Evolutionary conservation across 192 early-diverging fungal genomes (phyloP).

Genomic region (Gaertneriomyces sp.): DNA sequence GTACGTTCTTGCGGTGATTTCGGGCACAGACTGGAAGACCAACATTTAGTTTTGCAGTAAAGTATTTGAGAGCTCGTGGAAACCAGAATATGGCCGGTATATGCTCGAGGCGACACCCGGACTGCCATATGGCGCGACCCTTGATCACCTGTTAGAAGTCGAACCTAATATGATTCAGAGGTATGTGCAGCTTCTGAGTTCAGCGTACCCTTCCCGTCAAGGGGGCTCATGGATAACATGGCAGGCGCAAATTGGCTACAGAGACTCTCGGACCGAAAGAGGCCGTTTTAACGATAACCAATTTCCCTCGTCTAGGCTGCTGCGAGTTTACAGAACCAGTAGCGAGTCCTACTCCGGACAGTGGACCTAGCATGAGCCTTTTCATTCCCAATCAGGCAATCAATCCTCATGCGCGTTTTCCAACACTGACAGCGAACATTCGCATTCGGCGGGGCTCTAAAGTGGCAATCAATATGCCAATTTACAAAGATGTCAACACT

Average conservation of each 20-base stretch:
- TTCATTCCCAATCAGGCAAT: slow-evolving; percentile 94
- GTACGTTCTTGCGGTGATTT: slow-evolving; percentile 25
- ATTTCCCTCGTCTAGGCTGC: slow-evolving; percentile 87
- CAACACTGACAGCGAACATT: slow-evolving; percentile 93
- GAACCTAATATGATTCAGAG: slow-evolving; percentile 79
- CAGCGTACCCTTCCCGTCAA: slow-evolving; percentile 6
- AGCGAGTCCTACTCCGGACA: slow-evolving; percentile 45
- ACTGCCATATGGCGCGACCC: slow-evolving; percentile 78
- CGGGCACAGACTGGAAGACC: not conserved
- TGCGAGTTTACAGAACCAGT: slow-evolving; percentile 69
- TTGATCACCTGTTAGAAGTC: slow-evolving; percentile 75
- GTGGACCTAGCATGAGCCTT: slow-evolving; percentile 70
- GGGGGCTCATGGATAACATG: not conserved
- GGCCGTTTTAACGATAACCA: slow-evolving; percentile 74
- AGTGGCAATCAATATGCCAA: slow-evolving; percentile 93
- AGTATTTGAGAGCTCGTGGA: slow-evolving; percentile 74
- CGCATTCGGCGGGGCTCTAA: slow-evolving; percentile 87
- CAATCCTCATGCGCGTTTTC: slow-evolving; percentile 90
- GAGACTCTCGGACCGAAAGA: slow-evolving; percentile 66
- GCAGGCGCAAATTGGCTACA: slow-evolving; percentile 66
- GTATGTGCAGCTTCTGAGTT: slow-evolving; percentile 16
- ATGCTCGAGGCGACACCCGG: slow-evolving; percentile 98
- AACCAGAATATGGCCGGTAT: slow-evolving; percentile 93
- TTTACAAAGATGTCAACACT: slow-evolving; percentile 88
- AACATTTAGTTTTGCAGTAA: slow-evolving; percentile 31